A percentile compares a stretch with the other conserved stretches of the same genome.
Conservation (phyloP, 345 rosid genomes). For the Hibiscus trionum region DNA sequence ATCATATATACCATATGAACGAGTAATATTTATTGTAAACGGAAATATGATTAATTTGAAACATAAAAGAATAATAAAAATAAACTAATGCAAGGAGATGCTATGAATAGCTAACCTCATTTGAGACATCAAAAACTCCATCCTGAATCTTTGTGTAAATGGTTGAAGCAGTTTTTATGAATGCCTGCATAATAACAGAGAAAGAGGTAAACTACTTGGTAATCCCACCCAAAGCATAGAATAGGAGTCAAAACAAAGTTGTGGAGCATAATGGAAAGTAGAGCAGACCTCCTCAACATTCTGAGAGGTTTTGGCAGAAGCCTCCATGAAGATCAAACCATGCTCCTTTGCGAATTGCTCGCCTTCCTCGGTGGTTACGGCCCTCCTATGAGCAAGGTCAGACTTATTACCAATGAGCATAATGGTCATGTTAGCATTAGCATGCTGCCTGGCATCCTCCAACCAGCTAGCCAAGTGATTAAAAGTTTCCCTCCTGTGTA, state of each 20-base stretch:
- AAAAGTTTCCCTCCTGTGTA: constrained; percentile 76
- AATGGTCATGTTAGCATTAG: constrained; percentile 93
- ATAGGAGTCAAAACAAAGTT: neutral
- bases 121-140: constrained; percentile 95
- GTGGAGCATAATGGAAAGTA: neutral
- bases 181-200: constrained; percentile 45
- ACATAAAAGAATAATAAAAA: neutral
- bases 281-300: constrained; percentile 80
- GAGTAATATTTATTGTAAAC: no score
- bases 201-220: neutral
- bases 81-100: neutral
- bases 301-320: constrained; percentile 97
- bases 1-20: neutral
- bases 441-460: constrained; percentile 97
- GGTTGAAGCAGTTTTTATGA: constrained; percentile 87
- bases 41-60: neutral
- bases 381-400: constrained; percentile 96
- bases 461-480: constrained; percentile 95
- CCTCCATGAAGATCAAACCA: constrained; percentile 97
- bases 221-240: neutral
- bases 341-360: constrained; percentile 94
- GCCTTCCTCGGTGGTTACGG: constrained; percentile 91
- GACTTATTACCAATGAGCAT: constrained; percentile 92
- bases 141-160: constrained; percentile 96
- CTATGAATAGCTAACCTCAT: constrained; percentile 47